phyloP scores from a whole-genome alignment of 2,329 filamentous ascomycete genomes.

The Chaetomium strumarium region DNA sequence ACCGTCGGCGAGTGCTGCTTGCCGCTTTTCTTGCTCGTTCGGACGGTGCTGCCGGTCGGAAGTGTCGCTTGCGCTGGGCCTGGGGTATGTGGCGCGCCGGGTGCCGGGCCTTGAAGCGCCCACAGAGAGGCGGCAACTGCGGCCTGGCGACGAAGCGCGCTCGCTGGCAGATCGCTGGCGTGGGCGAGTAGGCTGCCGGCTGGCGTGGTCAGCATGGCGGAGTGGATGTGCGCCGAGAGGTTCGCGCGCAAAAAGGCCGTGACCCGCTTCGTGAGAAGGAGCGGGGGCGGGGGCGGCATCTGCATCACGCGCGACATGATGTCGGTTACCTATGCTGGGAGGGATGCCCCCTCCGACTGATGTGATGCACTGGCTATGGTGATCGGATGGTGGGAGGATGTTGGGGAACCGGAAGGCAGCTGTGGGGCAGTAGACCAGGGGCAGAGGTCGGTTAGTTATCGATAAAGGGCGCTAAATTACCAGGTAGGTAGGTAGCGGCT shows the following conservation, averaged over 20 bases:
- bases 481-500: no score
- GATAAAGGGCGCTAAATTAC: no score
- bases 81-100: conserved; percentile 4
- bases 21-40: conserved; percentile 4
- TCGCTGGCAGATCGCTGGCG: conserved; percentile 50
- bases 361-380: no score
- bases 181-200: conserved; percentile 60
- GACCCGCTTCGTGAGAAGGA: conserved; percentile 61
- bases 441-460: no score
- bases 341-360: background rate
- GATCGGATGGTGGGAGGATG: background rate
- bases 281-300: conserved; percentile 43
- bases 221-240: conserved; percentile 51
- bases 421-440: no score
- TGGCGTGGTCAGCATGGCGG: conserved; percentile 53
- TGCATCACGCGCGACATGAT: conserved; percentile 15
- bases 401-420: background rate
- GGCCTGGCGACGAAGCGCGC: conserved; percentile 55
- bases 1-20: conserved; percentile 32
- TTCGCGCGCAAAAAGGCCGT: conserved; percentile 56
- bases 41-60: conserved; percentile 6
- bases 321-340: background rate
- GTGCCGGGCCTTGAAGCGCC: conserved; percentile 47
- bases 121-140: conserved; percentile 59
- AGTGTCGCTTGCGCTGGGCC: conserved; percentile 1